Conservation (phyloP, 495 filamentous ascomycete genomes). For the Penicillium robsamsonii region DNA sequence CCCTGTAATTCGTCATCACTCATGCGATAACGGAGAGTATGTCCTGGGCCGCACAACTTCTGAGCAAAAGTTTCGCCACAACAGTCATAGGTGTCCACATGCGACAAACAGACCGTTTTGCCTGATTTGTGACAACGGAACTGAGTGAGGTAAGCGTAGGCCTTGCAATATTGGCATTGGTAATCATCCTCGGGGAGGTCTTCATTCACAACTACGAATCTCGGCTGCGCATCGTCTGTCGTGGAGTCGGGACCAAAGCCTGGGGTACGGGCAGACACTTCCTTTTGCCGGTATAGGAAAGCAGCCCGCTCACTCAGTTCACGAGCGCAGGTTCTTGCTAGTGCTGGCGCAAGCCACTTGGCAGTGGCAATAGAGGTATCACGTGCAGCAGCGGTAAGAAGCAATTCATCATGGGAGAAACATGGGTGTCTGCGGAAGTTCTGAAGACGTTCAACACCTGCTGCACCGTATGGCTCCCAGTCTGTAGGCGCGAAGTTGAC, state of each 20-base stretch:
- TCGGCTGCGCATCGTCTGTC: slow-evolving; percentile 39
- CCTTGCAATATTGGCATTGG: slow-evolving; percentile 88
- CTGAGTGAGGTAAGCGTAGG: slow-evolving; percentile 86
- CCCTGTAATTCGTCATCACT: slow-evolving; percentile 65
- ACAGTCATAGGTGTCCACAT: slow-evolving; percentile 75
- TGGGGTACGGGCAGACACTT: slow-evolving; percentile 47
- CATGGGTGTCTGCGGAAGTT: slow-evolving; percentile 88
- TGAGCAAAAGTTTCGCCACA: slow-evolving; percentile 64
- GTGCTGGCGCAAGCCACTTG: slow-evolving; percentile 88
- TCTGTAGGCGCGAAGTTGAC: slow-evolving; percentile 97
- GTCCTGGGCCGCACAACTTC: slow-evolving; percentile 59
- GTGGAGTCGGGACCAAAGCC: slow-evolving; percentile 32
- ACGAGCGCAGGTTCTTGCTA: slow-evolving; percentile 70
- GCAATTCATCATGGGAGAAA: slow-evolving; percentile 96
- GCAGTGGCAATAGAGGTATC: slow-evolving; percentile 88
- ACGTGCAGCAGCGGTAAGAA: slow-evolving; percentile 78
- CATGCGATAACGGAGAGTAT: slow-evolving; percentile 71
- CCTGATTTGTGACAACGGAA: slow-evolving; percentile 76
- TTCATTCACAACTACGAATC: slow-evolving; percentile 57
- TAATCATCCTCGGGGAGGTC: slow-evolving; percentile 87
- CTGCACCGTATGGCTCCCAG: slow-evolving; percentile 92
- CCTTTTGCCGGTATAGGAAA: slow-evolving; percentile 64
- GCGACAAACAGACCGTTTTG: slow-evolving; percentile 74
- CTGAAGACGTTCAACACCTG: slow-evolving; percentile 81
- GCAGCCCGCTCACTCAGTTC: slow-evolving; percentile 66